Evolutionary conservation across 495 filamentous ascomycete species (phyloP).

Genomic region (Annulohypoxylon maeteangense): DNA sequence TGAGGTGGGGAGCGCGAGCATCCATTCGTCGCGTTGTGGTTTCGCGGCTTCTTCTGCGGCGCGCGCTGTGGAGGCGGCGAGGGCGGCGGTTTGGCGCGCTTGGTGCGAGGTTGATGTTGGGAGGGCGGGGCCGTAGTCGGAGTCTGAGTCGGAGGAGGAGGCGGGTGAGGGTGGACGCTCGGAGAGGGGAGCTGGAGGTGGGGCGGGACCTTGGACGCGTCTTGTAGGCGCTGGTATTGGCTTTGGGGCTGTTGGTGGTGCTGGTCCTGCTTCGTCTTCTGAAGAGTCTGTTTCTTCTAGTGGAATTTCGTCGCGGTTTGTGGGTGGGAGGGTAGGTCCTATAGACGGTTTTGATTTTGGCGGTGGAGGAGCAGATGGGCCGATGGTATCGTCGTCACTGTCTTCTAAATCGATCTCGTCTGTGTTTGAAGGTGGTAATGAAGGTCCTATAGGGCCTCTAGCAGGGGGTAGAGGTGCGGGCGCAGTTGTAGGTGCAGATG

Average conservation of each 20-base stretch:
- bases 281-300: constrained; percentile 37
- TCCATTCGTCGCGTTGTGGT: constrained; percentile 85
- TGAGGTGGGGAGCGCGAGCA: constrained; percentile 83
- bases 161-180: constrained; percentile 46
- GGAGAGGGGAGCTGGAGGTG: constrained; percentile 56
- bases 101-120: constrained; percentile 60
- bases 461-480: constrained; percentile 38
- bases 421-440: constrained; percentile 41
- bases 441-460: constrained; percentile 36
- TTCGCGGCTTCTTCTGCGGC: constrained; percentile 45
- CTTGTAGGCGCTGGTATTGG: constrained; percentile 37
- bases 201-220: constrained; percentile 57
- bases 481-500: constrained; percentile 24
- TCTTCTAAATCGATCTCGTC: constrained; percentile 38
- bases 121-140: constrained; percentile 81
- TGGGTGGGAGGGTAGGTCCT: constrained; percentile 50
- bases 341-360: constrained; percentile 39
- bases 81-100: constrained; percentile 41
- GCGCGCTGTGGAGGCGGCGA: constrained; percentile 23
- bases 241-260: constrained; percentile 21
- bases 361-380: constrained; percentile 31
- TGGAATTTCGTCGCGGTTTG: constrained; percentile 41
- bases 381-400: constrained; percentile 41
- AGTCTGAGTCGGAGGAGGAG: constrained; percentile 47
- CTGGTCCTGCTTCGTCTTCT: constrained; percentile 34